Evolutionary conservation across 148 eudicot genomes (phyloP), one percentile per base, ranked within the genome.

Genomic region (Tetragonia tetragonoides): DNA sequence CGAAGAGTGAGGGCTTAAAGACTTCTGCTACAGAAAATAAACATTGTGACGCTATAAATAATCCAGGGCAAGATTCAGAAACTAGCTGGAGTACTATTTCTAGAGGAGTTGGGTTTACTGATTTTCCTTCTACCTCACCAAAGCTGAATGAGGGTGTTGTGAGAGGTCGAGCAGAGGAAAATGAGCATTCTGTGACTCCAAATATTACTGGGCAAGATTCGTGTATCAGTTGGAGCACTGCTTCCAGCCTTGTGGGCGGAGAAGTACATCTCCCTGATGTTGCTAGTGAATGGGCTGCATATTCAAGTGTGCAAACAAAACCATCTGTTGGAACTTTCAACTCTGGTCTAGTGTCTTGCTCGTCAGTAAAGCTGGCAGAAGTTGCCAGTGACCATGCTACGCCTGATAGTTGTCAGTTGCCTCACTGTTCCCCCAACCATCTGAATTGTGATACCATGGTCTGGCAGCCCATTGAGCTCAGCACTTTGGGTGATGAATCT

Each of bases 401-500:
- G 68, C 62, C 85, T 17, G 78, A 75, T 69, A 70, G 75, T 54
- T 81, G 83, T 65, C 88, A 86, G 75, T 64, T 86, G 68, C 77
- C 82, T 41, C 78, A 71, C 74, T 75, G 82, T 68, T 76, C 88
- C 16, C 80, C 86, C 75, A 85, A 79, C 85, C 81, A 86, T 83
- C 86, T 83, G 21, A 76, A 71, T 46, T 80, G 78, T 70, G 84
- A 83, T 80, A 64, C 85, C 37, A 77, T 87, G 69, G 79, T 84
- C 46, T 94, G 97, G 98, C 89, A 86, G 44, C 93, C 94, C 12
- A 90, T 95, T 28, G 99, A 93, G 77, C 91, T 95, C 65, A 86
- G 88, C 79, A 85, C 92, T 47, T 79, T 95, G 79, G 99, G 90
- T 40, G 99, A 93, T 80, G 97, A 95, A 69, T 95, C 94, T 6